phyloP scores from a whole-genome alignment of 2,329 filamentous ascomycete genomes.

The Chaetothyriales sp. region DNA sequence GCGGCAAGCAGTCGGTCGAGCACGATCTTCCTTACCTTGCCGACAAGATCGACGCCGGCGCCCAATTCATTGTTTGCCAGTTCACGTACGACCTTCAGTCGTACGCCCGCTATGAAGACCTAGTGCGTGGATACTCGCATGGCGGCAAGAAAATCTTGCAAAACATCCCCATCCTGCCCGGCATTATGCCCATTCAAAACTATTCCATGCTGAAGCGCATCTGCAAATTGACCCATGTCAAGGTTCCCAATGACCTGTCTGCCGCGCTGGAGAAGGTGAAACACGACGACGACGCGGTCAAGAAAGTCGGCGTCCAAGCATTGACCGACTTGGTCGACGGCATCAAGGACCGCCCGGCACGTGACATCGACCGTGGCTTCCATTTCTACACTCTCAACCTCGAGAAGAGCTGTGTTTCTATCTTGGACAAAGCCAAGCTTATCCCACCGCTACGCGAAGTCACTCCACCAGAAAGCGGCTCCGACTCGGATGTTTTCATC shows the following conservation, averaged over 20 bases:
- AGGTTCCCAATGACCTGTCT: conserved; percentile 58
- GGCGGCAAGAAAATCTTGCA: conserved; percentile 54
- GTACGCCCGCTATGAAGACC: conserved; percentile 66
- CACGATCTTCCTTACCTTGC: conserved; percentile 74
- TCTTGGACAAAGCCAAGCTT: conserved; percentile 71
- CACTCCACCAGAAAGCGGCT: conserved; percentile 15
- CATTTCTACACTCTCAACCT: conserved; percentile 96
- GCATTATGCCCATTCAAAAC: conserved; percentile 93
- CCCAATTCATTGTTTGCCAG: conserved; percentile 97
- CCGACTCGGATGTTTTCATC: conserved; percentile 36
- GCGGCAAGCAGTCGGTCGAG: conserved; percentile 43
- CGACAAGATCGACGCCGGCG: conserved; percentile 81
- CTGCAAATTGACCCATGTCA: conserved; percentile 85
- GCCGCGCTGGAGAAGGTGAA: conserved; percentile 41
- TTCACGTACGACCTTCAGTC: conserved; percentile 84
- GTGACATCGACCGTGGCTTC: conserved; percentile 52
- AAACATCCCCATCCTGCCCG: conserved; percentile 78
- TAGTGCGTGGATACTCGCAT: conserved; percentile 65
- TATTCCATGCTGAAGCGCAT: conserved; percentile 91
- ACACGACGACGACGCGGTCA: conserved; percentile 35
- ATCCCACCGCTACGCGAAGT: conserved; percentile 45
- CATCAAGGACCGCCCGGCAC: conserved; percentile 49
- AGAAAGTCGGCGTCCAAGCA: conserved; percentile 43
- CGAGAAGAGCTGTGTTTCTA: conserved; percentile 89
- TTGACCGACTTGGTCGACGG: conserved; percentile 70